Conservation (phyloP, 2,329 filamentous ascomycete species). For the Fusarium musae region DNA sequence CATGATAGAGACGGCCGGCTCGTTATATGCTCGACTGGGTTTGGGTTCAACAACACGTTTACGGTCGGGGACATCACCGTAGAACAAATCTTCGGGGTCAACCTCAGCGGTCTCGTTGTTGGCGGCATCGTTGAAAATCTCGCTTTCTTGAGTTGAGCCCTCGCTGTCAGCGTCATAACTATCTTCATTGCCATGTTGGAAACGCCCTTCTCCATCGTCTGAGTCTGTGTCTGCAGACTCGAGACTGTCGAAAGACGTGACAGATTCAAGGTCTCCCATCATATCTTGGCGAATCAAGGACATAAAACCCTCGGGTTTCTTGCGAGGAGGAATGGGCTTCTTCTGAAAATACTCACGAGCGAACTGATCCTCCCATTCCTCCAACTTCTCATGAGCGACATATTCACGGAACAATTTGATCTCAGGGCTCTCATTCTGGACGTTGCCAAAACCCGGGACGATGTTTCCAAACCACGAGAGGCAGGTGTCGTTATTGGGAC, state of each 20-base stretch:
- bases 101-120: not conserved
- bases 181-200: not conserved
- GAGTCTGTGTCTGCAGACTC: not conserved
- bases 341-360: slow-evolving; percentile 6
- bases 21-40: not conserved
- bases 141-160: not conserved
- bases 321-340: not conserved
- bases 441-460: not conserved
- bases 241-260: not conserved
- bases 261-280: not conserved
- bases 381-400: slow-evolving; percentile 7
- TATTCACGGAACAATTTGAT: not conserved
- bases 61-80: not conserved
- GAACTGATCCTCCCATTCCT: slow-evolving; percentile 18
- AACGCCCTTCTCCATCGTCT: not conserved
- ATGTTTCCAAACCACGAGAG: slow-evolving; percentile 21
- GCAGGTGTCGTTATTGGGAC: slow-evolving; percentile 19
- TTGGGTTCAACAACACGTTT: not conserved
- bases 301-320: slow-evolving; percentile 7
- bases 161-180: not conserved
- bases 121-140: not conserved
- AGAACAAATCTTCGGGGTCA: slow-evolving; percentile 9
- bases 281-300: not conserved
- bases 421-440: not conserved
- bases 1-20: not conserved